Evolutionary conservation across 169 alveolate species (phyloP), one percentile per base, ranked within the genome.

Genomic region (Plasmodium cynomolgi): DNA sequence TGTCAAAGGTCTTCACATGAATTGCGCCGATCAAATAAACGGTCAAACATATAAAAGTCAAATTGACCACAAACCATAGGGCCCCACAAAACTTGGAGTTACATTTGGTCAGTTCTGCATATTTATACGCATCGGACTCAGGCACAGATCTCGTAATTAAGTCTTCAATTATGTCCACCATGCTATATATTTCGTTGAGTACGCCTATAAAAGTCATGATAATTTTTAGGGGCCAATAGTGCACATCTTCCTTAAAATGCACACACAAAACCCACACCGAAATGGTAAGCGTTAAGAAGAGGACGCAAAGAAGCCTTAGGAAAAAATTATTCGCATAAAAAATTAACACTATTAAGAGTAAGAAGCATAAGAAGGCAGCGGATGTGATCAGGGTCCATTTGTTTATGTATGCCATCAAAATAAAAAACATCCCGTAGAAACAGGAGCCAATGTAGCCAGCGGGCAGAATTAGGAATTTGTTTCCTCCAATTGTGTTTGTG

Each of bases 401-500:
- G 83, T 81, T 83, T 37, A 96, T 84, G 83, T 95, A 92, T 8
- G 96, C 97, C 94, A 92, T 91, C 62, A 96, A 90, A 34, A 93
- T 85, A 72, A 96, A 94, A 56, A 93, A 92, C 92, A 93, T 90
- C 39, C 97, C 97, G 94, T 96, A 96, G 58, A 96, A 77, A 54
- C 97, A 96, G 47, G 96, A 93, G 0, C 97, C 97, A 15, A 96
- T 34, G 72, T 96, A 96, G 31, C 97, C 97, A 13, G 97, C 97
- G n/a, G 97, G 96, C 33, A 96, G 80, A 58, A 96, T 96, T 34
- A 96, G 17, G 81, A 81, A 92, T 62, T 58, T 58, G 71, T 75
- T 71, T 58, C 97, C 97, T 13, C 97, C 97, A 9, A 92, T 84
- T 54, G 97, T 96, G 71, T 74, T 83, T 90, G 97, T 96, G 15